A percentile compares a stretch with the other conserved stretches of the same genome.
These are phyloP conservation scores for Pseudocercospora fuligena DNA, from an alignment of 2,329 filamentous ascomycete genomes.

Conservation along the genomic window DNA sequence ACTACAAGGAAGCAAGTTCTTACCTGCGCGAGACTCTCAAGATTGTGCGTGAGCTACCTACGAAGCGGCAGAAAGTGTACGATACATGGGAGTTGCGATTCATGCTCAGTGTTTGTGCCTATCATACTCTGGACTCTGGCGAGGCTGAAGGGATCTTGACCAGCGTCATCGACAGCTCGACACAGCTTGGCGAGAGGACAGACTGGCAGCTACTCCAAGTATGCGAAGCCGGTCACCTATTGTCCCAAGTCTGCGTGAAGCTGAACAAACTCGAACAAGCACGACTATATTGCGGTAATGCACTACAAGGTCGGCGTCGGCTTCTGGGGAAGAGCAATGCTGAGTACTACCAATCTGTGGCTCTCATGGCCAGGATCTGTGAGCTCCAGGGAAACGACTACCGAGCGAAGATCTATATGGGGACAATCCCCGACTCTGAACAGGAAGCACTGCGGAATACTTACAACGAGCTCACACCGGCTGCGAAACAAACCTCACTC, in stretches of 20 bases:
- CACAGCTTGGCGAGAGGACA: not conserved
- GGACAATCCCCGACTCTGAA: constrained; percentile 16
- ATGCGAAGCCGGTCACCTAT: constrained; percentile 22
- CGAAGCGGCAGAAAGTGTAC: constrained; percentile 30
- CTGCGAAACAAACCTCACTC: no score
- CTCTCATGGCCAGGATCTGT: constrained; percentile 23
- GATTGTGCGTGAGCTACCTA: constrained; percentile 32
- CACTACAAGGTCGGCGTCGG: constrained; percentile 20
- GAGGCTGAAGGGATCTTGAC: constrained; percentile 34
- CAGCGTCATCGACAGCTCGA: constrained; percentile 10
- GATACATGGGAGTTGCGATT: constrained; percentile 37
- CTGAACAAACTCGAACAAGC: constrained; percentile 23
- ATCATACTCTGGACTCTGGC: constrained; percentile 30
- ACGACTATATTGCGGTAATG: constrained; percentile 22
- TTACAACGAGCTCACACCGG: no score
- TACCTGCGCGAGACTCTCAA: constrained; percentile 38
- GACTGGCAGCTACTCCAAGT: constrained; percentile 13
- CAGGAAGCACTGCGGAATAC: not conserved
- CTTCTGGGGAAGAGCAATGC: constrained; percentile 21
- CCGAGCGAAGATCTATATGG: constrained; percentile 20
- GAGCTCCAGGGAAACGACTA: constrained; percentile 16
- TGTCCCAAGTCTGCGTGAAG: constrained; percentile 17
- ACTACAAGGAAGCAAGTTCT: constrained; percentile 35
- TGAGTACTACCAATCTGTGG: constrained; percentile 16
- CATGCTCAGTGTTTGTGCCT: constrained; percentile 37